Evolutionary conservation across 352 stramenopile species (phyloP).

Genomic region (Globisporangium lucens): DNA sequence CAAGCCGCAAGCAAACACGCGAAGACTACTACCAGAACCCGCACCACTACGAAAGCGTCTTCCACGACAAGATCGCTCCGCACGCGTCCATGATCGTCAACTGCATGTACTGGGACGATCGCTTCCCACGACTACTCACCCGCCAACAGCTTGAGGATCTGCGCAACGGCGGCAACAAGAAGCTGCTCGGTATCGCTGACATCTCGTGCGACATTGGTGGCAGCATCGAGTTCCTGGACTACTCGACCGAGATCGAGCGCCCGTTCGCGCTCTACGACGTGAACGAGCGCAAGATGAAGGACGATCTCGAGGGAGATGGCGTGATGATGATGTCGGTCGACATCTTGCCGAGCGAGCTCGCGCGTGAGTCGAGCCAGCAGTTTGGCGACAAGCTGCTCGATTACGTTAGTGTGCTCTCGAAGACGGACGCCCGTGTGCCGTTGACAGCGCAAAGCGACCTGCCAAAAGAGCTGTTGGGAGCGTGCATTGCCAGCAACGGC

Average conservation of each 20-base stretch:
- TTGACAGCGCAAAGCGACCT: constrained; percentile 53
- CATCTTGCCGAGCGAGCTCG: constrained; percentile 94
- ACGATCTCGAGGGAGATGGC: constrained; percentile 65
- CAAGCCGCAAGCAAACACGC: constrained; percentile 23
- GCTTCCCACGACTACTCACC: constrained; percentile 91
- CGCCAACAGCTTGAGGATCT: constrained; percentile 87
- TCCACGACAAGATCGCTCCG: constrained; percentile 89
- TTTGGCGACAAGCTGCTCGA: constrained; percentile 92
- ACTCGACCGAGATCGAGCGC: constrained; percentile 91
- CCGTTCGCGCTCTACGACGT: constrained; percentile 93
- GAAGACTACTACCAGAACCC: constrained; percentile 92
- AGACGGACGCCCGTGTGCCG: constrained; percentile 51
- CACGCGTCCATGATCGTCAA: constrained; percentile 94
- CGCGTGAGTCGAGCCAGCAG: constrained; percentile 92
- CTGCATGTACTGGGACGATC: constrained; percentile 96
- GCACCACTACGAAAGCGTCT: constrained; percentile 87
- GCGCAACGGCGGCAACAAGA: constrained; percentile 57
- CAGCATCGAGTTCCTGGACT: constrained; percentile 93
- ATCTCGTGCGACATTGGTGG: constrained; percentile 95
- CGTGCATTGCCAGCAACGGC: constrained; percentile 91
- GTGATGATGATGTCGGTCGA: constrained; percentile 95
- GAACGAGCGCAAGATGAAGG: constrained; percentile 60
- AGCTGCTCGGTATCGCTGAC: constrained; percentile 91
- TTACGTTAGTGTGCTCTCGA: constrained; percentile 71
- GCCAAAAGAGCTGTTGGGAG: constrained; percentile 78